Percentiles rank a stretch among this genome's conserved stretches.
Evolutionary conservation across 345 rosid species (phyloP).

Genomic region (Aquilaria yunnanensis): DNA sequence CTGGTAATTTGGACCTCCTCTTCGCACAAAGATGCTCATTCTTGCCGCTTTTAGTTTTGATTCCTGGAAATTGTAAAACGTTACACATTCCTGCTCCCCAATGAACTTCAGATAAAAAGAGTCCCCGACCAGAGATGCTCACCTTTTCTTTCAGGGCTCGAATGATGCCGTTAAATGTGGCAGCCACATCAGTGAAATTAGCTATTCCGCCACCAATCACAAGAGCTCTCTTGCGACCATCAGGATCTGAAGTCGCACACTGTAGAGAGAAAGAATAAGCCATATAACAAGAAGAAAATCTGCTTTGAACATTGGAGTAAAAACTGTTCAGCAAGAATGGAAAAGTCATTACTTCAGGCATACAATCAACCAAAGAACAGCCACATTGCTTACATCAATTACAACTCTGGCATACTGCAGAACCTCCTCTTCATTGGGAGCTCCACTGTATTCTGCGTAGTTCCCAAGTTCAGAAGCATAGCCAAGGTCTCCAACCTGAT

Average conservation of each 20-base stretch:
- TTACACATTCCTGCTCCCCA: background rate
- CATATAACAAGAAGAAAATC: background rate
- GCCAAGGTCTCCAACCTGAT: constrained; percentile 94
- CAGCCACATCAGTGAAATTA: constrained; percentile 93
- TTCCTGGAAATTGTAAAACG: constrained; percentile 33
- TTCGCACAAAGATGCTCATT: constrained; percentile 60
- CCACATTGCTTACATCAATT: constrained; percentile 52
- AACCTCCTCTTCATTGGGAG: constrained; percentile 96
- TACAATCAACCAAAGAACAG: constrained; percentile 6
- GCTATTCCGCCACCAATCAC: constrained; percentile 98
- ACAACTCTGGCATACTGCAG: constrained; percentile 98
- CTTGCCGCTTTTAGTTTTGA: constrained; percentile 70
- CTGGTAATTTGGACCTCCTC: constrained; percentile 84
- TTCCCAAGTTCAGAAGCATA: constrained; percentile 87
- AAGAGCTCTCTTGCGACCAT: constrained; percentile 81
- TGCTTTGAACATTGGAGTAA: no score
- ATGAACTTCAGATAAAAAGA: background rate
- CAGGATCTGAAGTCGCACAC: constrained; percentile 92
- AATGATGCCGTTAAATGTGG: constrained; percentile 93
- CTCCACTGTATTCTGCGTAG: constrained; percentile 97
- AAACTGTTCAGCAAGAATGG: constrained; percentile 4
- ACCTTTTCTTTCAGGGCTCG: constrained; percentile 94
- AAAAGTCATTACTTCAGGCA: background rate
- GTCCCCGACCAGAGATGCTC: background rate
- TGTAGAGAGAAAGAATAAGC: constrained; percentile 18